phyloP scores from a whole-genome alignment of 345 rosid species.

The Pugionium dolabratum region DNA sequence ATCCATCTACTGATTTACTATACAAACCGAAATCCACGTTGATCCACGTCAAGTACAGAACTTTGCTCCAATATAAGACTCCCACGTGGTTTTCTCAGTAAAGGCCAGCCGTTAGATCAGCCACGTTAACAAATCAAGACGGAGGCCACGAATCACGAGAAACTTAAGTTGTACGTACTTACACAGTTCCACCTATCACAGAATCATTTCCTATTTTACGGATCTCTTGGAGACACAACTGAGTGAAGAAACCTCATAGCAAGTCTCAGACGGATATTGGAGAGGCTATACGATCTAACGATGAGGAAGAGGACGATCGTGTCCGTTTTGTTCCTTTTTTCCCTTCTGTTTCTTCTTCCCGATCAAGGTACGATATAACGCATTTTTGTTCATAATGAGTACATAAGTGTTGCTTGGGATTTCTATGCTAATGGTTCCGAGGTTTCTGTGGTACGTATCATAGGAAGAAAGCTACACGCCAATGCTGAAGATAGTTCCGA shows the following conservation, averaged over 20 bases:
- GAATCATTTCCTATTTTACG: slow-evolving; percentile 31
- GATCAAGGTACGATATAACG: slow-evolving; percentile 69
- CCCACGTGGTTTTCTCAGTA: slow-evolving; percentile 21
- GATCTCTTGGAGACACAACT: slow-evolving; percentile 14
- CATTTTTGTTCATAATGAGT: slow-evolving; percentile 8
- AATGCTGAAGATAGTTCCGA: slow-evolving; percentile 73
- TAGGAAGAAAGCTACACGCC: slow-evolving; percentile 77
- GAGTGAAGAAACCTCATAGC: slow-evolving; percentile 8
- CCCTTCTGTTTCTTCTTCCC: slow-evolving; percentile 64
- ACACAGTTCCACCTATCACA: not conserved
- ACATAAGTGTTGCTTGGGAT: slow-evolving; percentile 8
- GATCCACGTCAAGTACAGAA: slow-evolving; percentile 38
- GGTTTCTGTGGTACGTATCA: slow-evolving; percentile 36
- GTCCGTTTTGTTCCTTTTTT: slow-evolving; percentile 71
- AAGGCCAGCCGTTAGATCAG: slow-evolving; percentile 25
- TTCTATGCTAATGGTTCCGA: slow-evolving; percentile 7
- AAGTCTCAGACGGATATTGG: not conserved
- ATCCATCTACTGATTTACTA: slow-evolving; percentile 10
- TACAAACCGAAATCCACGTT: slow-evolving; percentile 33
- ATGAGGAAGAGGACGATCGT: slow-evolving; percentile 93
- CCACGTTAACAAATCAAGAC: slow-evolving; percentile 26
- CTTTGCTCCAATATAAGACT: slow-evolving; percentile 10
- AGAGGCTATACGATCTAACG: slow-evolving; percentile 22
- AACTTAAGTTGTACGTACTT: slow-evolving; percentile 26
- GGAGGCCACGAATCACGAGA: slow-evolving; percentile 7